phyloP scores from a whole-genome alignment of 2,329 filamentous ascomycete species.

The Hypoxylon sp. region DNA sequence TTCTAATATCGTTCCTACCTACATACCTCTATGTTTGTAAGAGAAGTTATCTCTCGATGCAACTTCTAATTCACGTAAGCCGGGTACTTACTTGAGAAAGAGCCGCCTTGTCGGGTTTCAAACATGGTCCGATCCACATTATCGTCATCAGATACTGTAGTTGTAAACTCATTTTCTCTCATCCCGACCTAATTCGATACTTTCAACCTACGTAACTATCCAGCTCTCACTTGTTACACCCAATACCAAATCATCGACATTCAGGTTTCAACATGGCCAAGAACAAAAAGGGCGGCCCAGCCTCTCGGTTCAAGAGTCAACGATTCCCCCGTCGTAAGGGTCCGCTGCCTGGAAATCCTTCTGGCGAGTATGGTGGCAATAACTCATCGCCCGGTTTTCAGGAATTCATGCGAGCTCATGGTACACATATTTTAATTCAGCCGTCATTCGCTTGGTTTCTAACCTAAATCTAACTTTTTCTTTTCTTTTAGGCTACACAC shows the following conservation, averaged over 20 bases:
- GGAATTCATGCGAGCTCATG: slow-evolving; percentile 42
- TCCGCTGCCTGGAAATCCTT: slow-evolving; percentile 11
- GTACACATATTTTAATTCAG: slow-evolving; percentile 35
- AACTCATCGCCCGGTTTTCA: slow-evolving; percentile 25
- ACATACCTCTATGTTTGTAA: neutral
- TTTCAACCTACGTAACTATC: slow-evolving; percentile 8
- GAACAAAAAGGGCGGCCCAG: slow-evolving; percentile 40
- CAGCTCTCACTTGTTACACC: neutral
- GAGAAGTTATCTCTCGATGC: neutral
- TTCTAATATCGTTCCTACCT: neutral
- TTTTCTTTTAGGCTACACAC: slow-evolving; percentile 55
- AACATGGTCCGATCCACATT: slow-evolving; percentile 40
- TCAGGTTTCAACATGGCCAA: slow-evolving; percentile 44
- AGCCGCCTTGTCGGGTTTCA: slow-evolving; percentile 8
- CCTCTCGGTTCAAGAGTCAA: slow-evolving; percentile 40
- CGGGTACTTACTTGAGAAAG: slow-evolving; percentile 1
- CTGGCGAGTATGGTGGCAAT: slow-evolving; percentile 35
- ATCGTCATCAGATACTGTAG: slow-evolving; percentile 38
- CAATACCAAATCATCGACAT: neutral
- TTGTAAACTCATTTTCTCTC: slow-evolving; percentile 21
- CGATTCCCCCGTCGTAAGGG: slow-evolving; percentile 37
- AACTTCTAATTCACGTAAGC: slow-evolving; percentile 2
- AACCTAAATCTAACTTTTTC: slow-evolving; percentile 14
- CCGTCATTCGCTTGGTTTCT: neutral
- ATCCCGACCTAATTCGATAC: slow-evolving; percentile 17